These are phyloP conservation scores for Rhodotorula sp. DNA, from an alignment of 1,284 basidiomycete species.

Conservation along the genomic window DNA sequence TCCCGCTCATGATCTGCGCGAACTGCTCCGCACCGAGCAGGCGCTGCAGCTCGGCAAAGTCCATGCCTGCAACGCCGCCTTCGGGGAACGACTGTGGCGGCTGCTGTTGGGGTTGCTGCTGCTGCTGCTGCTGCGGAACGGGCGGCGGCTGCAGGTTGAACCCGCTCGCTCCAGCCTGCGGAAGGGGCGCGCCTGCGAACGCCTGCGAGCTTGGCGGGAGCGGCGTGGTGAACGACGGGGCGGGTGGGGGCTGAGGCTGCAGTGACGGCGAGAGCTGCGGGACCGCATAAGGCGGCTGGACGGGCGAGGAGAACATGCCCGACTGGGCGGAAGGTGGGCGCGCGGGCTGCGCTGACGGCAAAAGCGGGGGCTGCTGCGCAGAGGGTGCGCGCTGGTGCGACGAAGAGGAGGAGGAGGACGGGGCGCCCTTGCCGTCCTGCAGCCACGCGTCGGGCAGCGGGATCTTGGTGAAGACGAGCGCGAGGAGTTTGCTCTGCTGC, in stretches of 20 bases:
- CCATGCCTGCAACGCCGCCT: constrained; percentile 23
- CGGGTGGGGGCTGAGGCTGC: background rate
- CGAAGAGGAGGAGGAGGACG: background rate
- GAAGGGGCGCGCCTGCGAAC: background rate
- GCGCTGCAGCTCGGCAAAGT: constrained; percentile 35
- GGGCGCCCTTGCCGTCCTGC: background rate
- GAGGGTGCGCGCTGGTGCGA: background rate
- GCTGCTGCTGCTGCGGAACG: background rate
- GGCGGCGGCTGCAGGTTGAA: constrained; percentile 7
- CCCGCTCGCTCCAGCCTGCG: constrained; percentile 4
- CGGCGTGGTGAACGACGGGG: background rate
- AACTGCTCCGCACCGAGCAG: constrained; percentile 33
- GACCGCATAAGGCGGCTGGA: background rate
- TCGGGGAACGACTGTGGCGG: background rate
- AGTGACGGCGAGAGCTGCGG: constrained; percentile 11
- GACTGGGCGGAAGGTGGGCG: constrained; percentile 8
- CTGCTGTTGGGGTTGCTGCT: constrained; percentile 9
- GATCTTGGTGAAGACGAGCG: constrained; percentile 38
- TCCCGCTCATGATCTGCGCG: constrained; percentile 27
- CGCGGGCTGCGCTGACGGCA: background rate
- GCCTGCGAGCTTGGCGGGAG: background rate
- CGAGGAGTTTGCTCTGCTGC: constrained; percentile 24
- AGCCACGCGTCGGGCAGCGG: constrained; percentile 31
- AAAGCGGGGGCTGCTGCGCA: constrained; percentile 5
- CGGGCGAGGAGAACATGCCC: constrained; percentile 29